Base-by-base conservation (phyloP, 1,284 basidiomycete species). In the Cutaneotrichosporon curvatum region DNA sequence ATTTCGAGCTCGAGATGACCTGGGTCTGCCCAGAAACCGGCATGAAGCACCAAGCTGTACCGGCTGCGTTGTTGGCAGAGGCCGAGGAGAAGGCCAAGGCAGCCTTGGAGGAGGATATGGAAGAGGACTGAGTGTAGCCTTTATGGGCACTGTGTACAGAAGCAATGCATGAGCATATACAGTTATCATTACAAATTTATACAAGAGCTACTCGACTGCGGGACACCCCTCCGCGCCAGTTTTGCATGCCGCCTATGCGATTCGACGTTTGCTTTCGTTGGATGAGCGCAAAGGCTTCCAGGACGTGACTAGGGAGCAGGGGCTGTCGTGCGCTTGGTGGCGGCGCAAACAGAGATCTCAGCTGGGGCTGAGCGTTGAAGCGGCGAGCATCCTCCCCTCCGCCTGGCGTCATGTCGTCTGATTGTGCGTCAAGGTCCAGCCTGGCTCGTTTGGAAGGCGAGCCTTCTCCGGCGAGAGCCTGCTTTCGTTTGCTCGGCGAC, bases 1-100 rank as follows among this genome's bases (percentile, higher is more conserved):
- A 98, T 74, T 98, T 99, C 60, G 95, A 98, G 70, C 79, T 99
- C 20, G 95, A 99, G 72, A 81, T 99, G 78, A 88, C 91, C 32
- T 99, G 95, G 95, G 82, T 97, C 51, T 82, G 90, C 23, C 78
- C 82, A 22, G 89, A 95, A 73, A 87, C 86, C 19, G 82, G 84
- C 22, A 82, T 81, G 39, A 73, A 83, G 44, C 91, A 97, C 70
- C 75, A 80, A 25, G 78, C 81, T 12, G 88, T 98, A 45, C 94
- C 94, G 25, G 80, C 80, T 48, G 89, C 90, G 36, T 74, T 97
- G 51, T 76, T 84, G 41, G 78, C 82, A 21, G 89, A 92, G 65
- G 95, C 94, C 33, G 87, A 95, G 64, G 77, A 76, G 47, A 85
- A 85, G 72, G 95, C 92, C 4, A 90, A 87, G 74, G 87, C 85